These are phyloP conservation scores for Pseudoscleropodium purum DNA, from an alignment of 225 moss, liverwort and hornwort species.

Conservation along the genomic window DNA sequence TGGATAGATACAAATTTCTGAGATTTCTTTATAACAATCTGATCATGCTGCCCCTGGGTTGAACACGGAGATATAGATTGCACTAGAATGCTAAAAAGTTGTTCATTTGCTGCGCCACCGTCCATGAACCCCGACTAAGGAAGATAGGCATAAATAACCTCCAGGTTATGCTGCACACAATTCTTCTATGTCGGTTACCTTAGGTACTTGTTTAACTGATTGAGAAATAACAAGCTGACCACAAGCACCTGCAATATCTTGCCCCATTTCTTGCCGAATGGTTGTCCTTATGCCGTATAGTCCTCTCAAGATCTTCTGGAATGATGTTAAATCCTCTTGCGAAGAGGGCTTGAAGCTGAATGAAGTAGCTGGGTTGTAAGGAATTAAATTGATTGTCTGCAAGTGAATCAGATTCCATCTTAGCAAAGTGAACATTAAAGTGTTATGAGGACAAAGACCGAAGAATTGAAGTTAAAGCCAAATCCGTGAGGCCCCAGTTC, in stretches of 20 bases:
- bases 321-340: constrained; percentile 31
- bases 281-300: constrained; percentile 66
- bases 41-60: neutral
- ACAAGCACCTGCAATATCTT: constrained; percentile 91
- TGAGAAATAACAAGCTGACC: constrained; percentile 73
- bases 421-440: neutral
- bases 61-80: neutral
- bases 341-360: constrained; percentile 56
- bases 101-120: neutral
- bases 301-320: constrained; percentile 84
- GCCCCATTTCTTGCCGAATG: constrained; percentile 97
- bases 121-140: neutral
- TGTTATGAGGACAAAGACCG: neutral
- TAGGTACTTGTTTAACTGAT: constrained; percentile 16
- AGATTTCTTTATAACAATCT: neutral
- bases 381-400: constrained; percentile 92
- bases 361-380: constrained; percentile 80
- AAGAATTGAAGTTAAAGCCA: neutral
- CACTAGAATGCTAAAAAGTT: neutral
- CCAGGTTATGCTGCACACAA: constrained; percentile 12
- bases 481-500: neutral
- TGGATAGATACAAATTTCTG: neutral
- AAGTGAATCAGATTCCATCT: neutral
- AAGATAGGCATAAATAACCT: neutral
- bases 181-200: constrained; percentile 39